A percentile compares a stretch with the other conserved stretches of the same genome.
Conservation (phyloP, 2,329 filamentous ascomycete genomes). For the Neonectria magnoliae region DNA sequence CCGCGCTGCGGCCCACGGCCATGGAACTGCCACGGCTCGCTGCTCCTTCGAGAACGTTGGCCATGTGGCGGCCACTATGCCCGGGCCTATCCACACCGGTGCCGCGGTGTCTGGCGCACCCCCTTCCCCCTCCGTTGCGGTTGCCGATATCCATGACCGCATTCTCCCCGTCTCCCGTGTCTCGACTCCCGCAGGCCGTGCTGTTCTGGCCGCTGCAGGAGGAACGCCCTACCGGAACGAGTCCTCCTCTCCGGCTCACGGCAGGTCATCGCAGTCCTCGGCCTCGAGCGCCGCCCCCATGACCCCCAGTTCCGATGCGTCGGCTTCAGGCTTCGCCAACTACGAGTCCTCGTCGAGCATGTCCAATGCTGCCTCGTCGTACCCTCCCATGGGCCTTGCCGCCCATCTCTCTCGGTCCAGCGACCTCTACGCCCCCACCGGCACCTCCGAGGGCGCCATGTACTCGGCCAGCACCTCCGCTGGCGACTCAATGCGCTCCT, state of each 20-base stretch:
- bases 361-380: slow-evolving; percentile 26
- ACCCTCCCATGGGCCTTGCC: slow-evolving; percentile 29
- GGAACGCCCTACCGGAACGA: slow-evolving; percentile 41
- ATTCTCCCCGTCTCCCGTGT: slow-evolving; percentile 23
- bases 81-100: background rate
- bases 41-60: too few relatives aligned
- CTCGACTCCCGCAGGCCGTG: slow-evolving; percentile 25
- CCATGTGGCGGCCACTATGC: background rate
- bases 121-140: background rate
- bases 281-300: slow-evolving; percentile 33
- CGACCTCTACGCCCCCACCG: slow-evolving; percentile 34
- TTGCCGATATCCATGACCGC: slow-evolving; percentile 32
- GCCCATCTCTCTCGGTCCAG: slow-evolving; percentile 30
- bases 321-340: slow-evolving; percentile 35
- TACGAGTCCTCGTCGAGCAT: slow-evolving; percentile 37
- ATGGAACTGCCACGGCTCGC: slow-evolving; percentile 16
- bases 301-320: slow-evolving; percentile 34
- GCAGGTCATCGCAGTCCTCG: slow-evolving; percentile 30
- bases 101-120: background rate
- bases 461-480: slow-evolving; percentile 10
- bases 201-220: slow-evolving; percentile 31
- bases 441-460: slow-evolving; percentile 26
- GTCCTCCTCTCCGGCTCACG: slow-evolving; percentile 39
- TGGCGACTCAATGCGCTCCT: slow-evolving; percentile 20
- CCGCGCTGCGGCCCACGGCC: slow-evolving; percentile 26